Base-by-base conservation (phyloP, 495 filamentous ascomycete genomes). In the Chaetomium cochliodes region DNA sequence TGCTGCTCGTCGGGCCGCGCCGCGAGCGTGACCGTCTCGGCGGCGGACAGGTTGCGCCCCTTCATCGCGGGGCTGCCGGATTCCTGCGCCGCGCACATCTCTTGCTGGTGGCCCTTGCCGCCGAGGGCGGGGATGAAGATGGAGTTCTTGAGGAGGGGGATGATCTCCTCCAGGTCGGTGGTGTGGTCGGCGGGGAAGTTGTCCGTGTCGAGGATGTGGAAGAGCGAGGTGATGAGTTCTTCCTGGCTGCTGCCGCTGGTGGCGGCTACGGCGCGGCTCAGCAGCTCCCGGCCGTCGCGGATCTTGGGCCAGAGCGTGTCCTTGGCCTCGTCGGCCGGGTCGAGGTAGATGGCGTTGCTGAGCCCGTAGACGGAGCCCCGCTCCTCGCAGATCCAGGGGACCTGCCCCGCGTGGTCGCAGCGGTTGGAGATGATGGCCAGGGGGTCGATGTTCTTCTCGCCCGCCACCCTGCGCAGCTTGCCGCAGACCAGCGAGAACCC, bases 401-500 rank as follows among this genome's bases (percentile, higher is more conserved):
- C 80, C 18, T 86, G 81, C 30, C 87, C 85, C 13, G 78, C 72
- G 58, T 84, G 78, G 4, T 88, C 88, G 49, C 82, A 85, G n/a
- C 94, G 87, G 72, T 98, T 98, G 51, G 90, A 94, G 50, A 98
- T 85, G 65, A 98, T 87, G 22, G 91, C 91, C 54, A 98, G 73
- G 6, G 88, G 88, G 71, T 92, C 85, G 20, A 87, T 71, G 9
- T 74, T 74, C 22, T 76, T 72, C 2, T 59, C 63, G 0, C 44
- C 64, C 28, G 59, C 55, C 20, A 30, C 52, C 9, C 68, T 70
- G 39, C 87, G 84, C 62, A 96, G 75, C 63, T 87, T 85, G 7
- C 94, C 94, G 75, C 92, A 97, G 16, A 96, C 76, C n/a, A 98
- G 81, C 54, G 88, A 96, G 78, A 98, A 97, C 0, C 94, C 96